Percentiles rank a stretch among this genome's conserved stretches.
phyloP scores from a whole-genome alignment of 106 monocot genomes.

The Platanthera guangdongensis region DNA sequence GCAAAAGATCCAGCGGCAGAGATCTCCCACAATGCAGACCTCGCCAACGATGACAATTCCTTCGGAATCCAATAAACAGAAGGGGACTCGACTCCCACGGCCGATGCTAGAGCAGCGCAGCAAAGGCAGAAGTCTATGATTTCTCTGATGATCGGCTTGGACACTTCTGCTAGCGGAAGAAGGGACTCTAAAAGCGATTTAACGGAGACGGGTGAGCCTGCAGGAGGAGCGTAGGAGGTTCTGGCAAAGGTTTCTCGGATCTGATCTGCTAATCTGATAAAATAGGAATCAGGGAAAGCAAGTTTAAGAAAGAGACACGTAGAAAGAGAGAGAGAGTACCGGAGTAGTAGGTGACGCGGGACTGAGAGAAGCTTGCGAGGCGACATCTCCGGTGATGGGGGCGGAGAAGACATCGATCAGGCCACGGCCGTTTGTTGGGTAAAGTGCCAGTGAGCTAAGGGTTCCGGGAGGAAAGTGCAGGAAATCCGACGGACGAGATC shows the following conservation, averaged over 20 bases:
- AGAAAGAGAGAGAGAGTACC: conserved; percentile 16
- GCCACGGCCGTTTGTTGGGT: not conserved
- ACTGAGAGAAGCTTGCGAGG: conserved; percentile 9
- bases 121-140: conserved; percentile 44
- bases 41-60: conserved; percentile 22
- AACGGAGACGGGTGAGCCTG: conserved; percentile 49
- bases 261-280: conserved; percentile 20
- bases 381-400: not conserved
- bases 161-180: conserved; percentile 15
- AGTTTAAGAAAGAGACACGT: not conserved
- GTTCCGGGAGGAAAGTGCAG: no score
- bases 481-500: no score
- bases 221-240: conserved; percentile 40
- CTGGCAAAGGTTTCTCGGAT: conserved; percentile 30
- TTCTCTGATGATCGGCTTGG: conserved; percentile 4
- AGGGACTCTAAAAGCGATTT: conserved; percentile 52
- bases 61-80: conserved; percentile 60
- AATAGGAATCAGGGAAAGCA: not conserved
- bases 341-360: conserved; percentile 8
- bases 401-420: not conserved
- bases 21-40: conserved; percentile 29
- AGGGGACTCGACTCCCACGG: conserved; percentile 51
- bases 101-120: conserved; percentile 46
- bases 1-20: conserved; percentile 8
- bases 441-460: no score